Evolutionary conservation across 371 early-diverging fungal species (phyloP).

Genomic region (Fennellomyces sp.): DNA sequence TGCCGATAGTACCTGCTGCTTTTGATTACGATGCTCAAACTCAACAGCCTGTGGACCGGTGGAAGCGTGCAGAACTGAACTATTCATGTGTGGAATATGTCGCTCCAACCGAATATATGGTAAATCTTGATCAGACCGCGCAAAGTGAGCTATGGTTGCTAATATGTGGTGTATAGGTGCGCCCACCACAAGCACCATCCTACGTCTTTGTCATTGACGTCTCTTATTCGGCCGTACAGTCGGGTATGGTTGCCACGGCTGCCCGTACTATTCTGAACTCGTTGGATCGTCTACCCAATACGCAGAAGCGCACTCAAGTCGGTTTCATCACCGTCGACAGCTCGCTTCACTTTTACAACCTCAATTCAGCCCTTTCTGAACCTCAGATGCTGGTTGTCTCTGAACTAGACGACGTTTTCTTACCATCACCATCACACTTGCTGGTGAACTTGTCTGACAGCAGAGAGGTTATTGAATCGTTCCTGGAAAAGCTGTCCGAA

Average conservation of each 20-base stretch:
- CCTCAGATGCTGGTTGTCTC: slow-evolving; percentile 94
- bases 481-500: slow-evolving; percentile 75
- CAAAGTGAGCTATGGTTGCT: no score
- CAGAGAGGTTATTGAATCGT: slow-evolving; percentile 63
- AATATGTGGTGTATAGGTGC: not conserved
- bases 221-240: slow-evolving; percentile 85
- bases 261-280: slow-evolving; percentile 82
- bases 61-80: slow-evolving; percentile 86
- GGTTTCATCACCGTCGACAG: slow-evolving; percentile 92
- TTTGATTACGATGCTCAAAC: slow-evolving; percentile 90
- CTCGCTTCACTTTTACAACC: slow-evolving; percentile 88
- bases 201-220: slow-evolving; percentile 94
- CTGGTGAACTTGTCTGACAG: slow-evolving; percentile 86
- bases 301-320: slow-evolving; percentile 86
- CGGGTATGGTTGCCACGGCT: slow-evolving; percentile 72
- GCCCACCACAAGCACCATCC: slow-evolving; percentile 86
- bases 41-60: slow-evolving; percentile 81
- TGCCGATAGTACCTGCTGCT: slow-evolving; percentile 73
- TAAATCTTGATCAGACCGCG: no score
- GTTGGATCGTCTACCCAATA: slow-evolving; percentile 86
- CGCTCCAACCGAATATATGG: slow-evolving; percentile 95
- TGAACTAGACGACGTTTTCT: slow-evolving; percentile 87
- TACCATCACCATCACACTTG: slow-evolving; percentile 86
- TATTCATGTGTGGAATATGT: slow-evolving; percentile 91
- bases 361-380: slow-evolving; percentile 65